Conservation (phyloP, 805 yeast species). For the Yamadazyma sp. region DNA sequence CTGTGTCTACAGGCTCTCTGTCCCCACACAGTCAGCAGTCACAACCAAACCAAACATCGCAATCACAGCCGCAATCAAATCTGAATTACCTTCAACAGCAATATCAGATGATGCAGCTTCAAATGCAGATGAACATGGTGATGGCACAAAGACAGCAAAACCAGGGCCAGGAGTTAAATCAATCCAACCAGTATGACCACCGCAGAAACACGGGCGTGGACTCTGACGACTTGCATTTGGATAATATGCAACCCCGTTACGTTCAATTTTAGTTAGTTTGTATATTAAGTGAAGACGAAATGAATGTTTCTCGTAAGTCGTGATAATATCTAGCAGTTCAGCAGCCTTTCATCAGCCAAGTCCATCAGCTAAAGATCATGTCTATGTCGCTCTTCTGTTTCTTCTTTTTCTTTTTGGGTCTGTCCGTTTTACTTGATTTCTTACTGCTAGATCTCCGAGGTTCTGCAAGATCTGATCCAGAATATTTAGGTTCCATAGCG, state of each 20-base stretch:
- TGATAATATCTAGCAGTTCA: not conserved
- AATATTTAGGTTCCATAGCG: too few relatives aligned
- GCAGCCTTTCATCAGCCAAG: not conserved
- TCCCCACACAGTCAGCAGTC: constrained; percentile 6
- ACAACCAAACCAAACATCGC: constrained; percentile 1
- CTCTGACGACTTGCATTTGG: constrained; percentile 6
- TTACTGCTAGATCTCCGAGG: too few relatives aligned
- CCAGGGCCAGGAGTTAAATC: constrained; percentile 6
- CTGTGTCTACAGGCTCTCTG: constrained; percentile 6
- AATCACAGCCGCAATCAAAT: constrained; percentile 6
- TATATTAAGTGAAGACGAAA: constrained; percentile 7
- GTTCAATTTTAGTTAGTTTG: constrained; percentile 12
- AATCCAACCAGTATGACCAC: constrained; percentile 3
- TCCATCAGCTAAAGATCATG: constrained; percentile 62
- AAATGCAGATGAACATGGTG: constrained; percentile 9
- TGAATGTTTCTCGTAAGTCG: not conserved
- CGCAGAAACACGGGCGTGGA: constrained; percentile 5
- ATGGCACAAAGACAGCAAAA: constrained; percentile 3
- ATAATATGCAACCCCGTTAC: constrained; percentile 10
- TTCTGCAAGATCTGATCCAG: too few relatives aligned
- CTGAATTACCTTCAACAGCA: constrained; percentile 6
- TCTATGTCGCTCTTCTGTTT: constrained; percentile 62
- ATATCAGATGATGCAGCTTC: constrained; percentile 11
- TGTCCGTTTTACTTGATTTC: constrained; percentile 17
- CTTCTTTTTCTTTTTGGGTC: constrained; percentile 37